Conservation (phyloP, 164 flowering plant genomes). For the Tetrastigma voinierianum region DNA sequence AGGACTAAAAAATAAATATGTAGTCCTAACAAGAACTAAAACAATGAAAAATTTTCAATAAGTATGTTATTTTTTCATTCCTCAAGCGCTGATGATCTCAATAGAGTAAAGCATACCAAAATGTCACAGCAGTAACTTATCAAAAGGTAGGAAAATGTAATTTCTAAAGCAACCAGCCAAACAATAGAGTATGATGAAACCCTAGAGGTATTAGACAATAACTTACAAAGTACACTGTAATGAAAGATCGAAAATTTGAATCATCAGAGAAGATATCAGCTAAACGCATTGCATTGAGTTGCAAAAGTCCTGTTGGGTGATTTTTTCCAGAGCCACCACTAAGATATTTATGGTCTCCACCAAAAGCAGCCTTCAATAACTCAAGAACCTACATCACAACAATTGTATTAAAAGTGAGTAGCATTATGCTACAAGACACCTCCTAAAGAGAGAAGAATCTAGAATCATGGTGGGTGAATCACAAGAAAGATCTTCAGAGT, state of each 20-base stretch:
- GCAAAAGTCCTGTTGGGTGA: slow-evolving; percentile 70
- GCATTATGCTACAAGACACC: slow-evolving; percentile 1
- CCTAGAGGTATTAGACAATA: background rate
- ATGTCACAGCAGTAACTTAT: background rate
- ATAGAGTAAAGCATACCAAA: background rate
- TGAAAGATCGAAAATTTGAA: slow-evolving; percentile 82
- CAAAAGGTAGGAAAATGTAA: background rate
- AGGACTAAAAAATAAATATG: background rate
- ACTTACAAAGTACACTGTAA: slow-evolving; percentile 78
- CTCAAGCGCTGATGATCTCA: too few relatives aligned
- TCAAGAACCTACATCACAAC: slow-evolving; percentile 62
- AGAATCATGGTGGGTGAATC: background rate
- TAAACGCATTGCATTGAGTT: slow-evolving; percentile 90
- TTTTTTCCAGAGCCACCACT: slow-evolving; percentile 27
- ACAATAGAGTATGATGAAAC: background rate
- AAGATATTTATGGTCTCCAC: slow-evolving; percentile 31
- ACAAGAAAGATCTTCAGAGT: background rate
- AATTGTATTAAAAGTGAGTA: slow-evolving; percentile 12
- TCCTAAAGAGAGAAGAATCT: slow-evolving; percentile 3
- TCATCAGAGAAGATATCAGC: slow-evolving; percentile 96
- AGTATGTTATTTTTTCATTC: too few relatives aligned
- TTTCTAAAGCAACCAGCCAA: background rate
- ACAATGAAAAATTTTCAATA: too few relatives aligned
- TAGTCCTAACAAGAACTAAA: too few relatives aligned
- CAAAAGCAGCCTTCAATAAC: slow-evolving; percentile 60